Conservation (phyloP, 306 rosid species). For the Begonia fuchsioides region DNA sequence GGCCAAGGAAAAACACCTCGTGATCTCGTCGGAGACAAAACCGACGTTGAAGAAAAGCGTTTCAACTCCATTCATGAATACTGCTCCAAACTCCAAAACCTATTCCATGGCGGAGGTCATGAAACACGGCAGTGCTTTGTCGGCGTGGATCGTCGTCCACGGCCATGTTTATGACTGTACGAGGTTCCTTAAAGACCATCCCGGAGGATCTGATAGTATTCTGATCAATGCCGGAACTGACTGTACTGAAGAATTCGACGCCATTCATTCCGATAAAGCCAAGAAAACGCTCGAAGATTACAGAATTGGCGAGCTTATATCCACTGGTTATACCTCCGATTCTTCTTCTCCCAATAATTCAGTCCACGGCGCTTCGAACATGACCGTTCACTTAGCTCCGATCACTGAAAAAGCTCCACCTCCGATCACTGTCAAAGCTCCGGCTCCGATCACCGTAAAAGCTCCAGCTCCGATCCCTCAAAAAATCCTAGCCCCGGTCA, state of each 20-base stretch:
- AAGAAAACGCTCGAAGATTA: slow-evolving; percentile 51
- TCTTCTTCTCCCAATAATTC: slow-evolving; percentile 54
- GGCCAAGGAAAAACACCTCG: slow-evolving; percentile 38
- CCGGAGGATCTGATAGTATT: slow-evolving; percentile 82
- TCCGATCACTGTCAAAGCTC: too few relatives aligned
- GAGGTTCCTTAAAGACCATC: slow-evolving; percentile 60
- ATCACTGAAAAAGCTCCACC: slow-evolving; percentile 21
- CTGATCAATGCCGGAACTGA: slow-evolving; percentile 79
- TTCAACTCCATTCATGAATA: slow-evolving; percentile 62
- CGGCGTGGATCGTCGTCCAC: slow-evolving; percentile 67
- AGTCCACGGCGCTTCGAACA: slow-evolving; percentile 24
- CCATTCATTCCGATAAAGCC: slow-evolving; percentile 83
- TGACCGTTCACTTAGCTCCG: slow-evolving; percentile 22
- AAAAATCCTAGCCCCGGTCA: too few relatives aligned
- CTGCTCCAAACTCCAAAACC: slow-evolving; percentile 16
- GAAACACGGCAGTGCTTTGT: slow-evolving; percentile 33
- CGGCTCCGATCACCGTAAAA: too few relatives aligned
- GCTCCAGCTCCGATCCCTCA: too few relatives aligned
- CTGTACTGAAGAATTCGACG: slow-evolving; percentile 82
- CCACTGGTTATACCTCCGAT: slow-evolving; percentile 31
- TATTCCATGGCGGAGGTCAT: slow-evolving; percentile 45
- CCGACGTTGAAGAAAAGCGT: slow-evolving; percentile 32
- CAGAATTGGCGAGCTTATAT: slow-evolving; percentile 46
- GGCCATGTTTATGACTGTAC: slow-evolving; percentile 70
- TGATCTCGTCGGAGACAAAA: slow-evolving; percentile 20